Percentiles rank a stretch among this genome's conserved stretches.
Conservation (phyloP, 192 early-diverging fungal genomes). For the Podila verticillata region DNA sequence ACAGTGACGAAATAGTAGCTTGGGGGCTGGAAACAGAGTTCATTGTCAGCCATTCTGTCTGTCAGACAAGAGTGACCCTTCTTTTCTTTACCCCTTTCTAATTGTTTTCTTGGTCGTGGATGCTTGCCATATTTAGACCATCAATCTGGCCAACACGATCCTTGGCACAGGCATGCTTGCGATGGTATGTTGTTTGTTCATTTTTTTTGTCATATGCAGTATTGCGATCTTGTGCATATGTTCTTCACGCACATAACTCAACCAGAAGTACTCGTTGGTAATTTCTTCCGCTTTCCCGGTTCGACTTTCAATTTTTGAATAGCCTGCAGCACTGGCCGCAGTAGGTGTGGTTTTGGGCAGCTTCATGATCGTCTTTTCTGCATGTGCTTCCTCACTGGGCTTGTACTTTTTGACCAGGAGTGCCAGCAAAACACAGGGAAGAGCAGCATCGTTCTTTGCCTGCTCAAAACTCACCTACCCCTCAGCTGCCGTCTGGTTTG, state of each 20-base stretch:
- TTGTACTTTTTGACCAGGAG: constrained; percentile 83
- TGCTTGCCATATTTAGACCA: constrained; percentile 33
- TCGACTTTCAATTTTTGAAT: background rate
- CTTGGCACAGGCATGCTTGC: constrained; percentile 97
- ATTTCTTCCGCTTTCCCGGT: background rate
- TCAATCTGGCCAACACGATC: constrained; percentile 96
- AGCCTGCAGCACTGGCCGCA: constrained; percentile 87
- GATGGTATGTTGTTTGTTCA: constrained; percentile 70
- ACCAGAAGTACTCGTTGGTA: background rate
- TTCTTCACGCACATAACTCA: background rate
- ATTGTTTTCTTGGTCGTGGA: background rate
- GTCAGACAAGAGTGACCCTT: background rate
- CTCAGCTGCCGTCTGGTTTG: constrained; percentile 86
- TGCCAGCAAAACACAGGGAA: constrained; percentile 79
- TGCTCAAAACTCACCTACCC: constrained; percentile 94
- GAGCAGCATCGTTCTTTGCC: constrained; percentile 91
- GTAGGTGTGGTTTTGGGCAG: constrained; percentile 87
- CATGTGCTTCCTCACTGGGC: constrained; percentile 78
- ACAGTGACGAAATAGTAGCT: no score
- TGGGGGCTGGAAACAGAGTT: no score
- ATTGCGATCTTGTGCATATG: background rate
- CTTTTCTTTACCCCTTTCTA: constrained; percentile 2
- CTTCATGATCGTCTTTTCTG: constrained; percentile 83
- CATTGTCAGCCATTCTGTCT: no score
- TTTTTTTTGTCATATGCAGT: background rate